These are phyloP conservation scores for Amaranthus palmeri DNA, from an alignment of 148 eudicot species.

Conservation along the genomic window DNA sequence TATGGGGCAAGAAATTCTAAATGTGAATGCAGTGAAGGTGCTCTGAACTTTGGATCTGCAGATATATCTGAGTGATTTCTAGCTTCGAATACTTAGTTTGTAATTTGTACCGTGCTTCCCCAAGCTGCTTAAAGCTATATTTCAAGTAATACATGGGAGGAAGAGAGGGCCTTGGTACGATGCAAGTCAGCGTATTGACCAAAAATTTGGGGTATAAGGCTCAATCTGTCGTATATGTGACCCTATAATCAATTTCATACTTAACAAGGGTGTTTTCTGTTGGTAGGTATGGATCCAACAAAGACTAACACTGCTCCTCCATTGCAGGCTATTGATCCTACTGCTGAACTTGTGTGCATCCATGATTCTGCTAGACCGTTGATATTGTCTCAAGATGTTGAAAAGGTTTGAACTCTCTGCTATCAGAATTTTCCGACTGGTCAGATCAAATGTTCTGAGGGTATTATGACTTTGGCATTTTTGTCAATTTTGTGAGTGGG, in stretches of 20 bases:
- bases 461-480: no score
- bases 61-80: not conserved
- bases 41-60: not conserved
- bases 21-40: not conserved
- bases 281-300: not conserved
- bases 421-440: not conserved
- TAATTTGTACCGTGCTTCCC: not conserved
- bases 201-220: not conserved
- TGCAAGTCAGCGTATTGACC: not conserved
- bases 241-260: not conserved
- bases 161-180: not conserved
- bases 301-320: slow-evolving; percentile 15
- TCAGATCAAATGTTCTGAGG: no score
- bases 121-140: not conserved
- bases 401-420: slow-evolving; percentile 45
- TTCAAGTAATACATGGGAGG: not conserved
- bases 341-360: slow-evolving; percentile 76
- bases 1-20: not conserved
- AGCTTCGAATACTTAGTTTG: not conserved
- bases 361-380: slow-evolving; percentile 99
- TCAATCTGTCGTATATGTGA: not conserved
- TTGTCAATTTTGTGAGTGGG: no score
- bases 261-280: not conserved
- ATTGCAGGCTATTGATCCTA: slow-evolving; percentile 63
- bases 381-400: slow-evolving; percentile 52